phyloP scores from a whole-genome alignment of 164 flowering plant genomes.

The Kalanchoe fedtschenkoi region DNA sequence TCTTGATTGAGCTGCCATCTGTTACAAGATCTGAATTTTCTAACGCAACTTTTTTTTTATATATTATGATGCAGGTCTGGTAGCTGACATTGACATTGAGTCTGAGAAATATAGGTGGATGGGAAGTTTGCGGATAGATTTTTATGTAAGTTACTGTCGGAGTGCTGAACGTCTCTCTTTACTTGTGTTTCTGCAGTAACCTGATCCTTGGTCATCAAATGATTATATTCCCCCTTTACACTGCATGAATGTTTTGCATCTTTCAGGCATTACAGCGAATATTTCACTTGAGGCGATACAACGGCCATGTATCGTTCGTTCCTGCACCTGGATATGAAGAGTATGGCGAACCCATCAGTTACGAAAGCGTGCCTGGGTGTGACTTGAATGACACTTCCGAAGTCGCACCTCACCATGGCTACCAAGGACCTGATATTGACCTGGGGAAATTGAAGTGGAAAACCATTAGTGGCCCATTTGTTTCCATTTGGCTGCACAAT shows the following conservation, averaged over 20 bases:
- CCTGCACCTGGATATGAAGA: slow-evolving; percentile 91
- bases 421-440: slow-evolving; percentile 42
- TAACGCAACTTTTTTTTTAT: not conserved
- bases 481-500: slow-evolving; percentile 94
- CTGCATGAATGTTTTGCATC: not conserved
- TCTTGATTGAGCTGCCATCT: not conserved
- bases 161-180: too few species aligned
- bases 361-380: slow-evolving; percentile 15
- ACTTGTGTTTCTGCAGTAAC: not conserved
- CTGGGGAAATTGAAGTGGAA: slow-evolving; percentile 54
- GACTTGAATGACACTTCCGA: slow-evolving; percentile 17
- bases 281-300: slow-evolving; percentile 51
- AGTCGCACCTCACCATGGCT: slow-evolving; percentile 25
- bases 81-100: slow-evolving; percentile 96
- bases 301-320: slow-evolving; percentile 65
- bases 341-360: slow-evolving; percentile 42
- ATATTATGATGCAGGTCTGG: slow-evolving; percentile 48
- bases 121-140: slow-evolving; percentile 91
- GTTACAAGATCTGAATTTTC: not conserved
- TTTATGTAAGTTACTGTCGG: slow-evolving; percentile 50
- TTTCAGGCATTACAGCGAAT: slow-evolving; percentile 62
- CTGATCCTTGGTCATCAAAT: too few species aligned
- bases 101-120: slow-evolving; percentile 98
- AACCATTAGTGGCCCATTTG: slow-evolving; percentile 71
- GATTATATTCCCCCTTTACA: too few species aligned